Percentiles rank a stretch among this genome's conserved stretches.
Conservation (phyloP, 2,329 filamentous ascomycete genomes). For the Stemphylium beticola region DNA sequence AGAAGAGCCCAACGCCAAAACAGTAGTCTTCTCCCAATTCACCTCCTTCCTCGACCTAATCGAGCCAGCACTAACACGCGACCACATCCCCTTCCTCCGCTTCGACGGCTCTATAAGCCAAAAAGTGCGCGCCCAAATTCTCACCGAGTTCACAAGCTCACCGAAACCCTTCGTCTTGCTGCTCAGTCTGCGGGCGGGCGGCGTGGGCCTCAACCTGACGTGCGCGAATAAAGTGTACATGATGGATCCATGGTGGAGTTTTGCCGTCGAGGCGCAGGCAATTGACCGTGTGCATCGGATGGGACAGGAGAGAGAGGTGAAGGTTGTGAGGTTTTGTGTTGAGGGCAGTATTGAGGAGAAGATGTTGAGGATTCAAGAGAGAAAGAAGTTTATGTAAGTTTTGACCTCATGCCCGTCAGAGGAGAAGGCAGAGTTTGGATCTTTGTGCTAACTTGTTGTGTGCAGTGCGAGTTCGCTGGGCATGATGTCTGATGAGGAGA, state of each 20-base stretch:
- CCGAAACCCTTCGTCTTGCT: conserved; percentile 74
- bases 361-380: conserved; percentile 91
- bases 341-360: conserved; percentile 91
- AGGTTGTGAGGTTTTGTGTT: conserved; percentile 86
- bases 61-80: conserved; percentile 74
- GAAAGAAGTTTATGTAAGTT: conserved; percentile 93
- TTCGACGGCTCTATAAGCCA: conserved; percentile 92
- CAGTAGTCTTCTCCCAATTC: conserved; percentile 95
- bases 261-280: conserved; percentile 93
- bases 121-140: conserved; percentile 78
- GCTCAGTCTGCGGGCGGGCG: conserved; percentile 85
- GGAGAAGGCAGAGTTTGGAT: too few relatives aligned
- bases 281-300: conserved; percentile 98
- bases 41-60: conserved; percentile 95
- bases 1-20: conserved; percentile 74
- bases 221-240: conserved; percentile 90
- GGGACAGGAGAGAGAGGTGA: conserved; percentile 87
- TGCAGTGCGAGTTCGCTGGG: conserved; percentile 87
- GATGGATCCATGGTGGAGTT: conserved; percentile 99
- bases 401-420: too few relatives aligned
- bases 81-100: conserved; percentile 79
- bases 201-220: conserved; percentile 92
- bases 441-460: conserved; percentile 36
- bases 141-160: conserved; percentile 69
- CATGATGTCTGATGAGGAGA: conserved; percentile 94